phyloP scores from a whole-genome alignment of 1,284 basidiomycete species.

The Veloboletus limbatus region DNA sequence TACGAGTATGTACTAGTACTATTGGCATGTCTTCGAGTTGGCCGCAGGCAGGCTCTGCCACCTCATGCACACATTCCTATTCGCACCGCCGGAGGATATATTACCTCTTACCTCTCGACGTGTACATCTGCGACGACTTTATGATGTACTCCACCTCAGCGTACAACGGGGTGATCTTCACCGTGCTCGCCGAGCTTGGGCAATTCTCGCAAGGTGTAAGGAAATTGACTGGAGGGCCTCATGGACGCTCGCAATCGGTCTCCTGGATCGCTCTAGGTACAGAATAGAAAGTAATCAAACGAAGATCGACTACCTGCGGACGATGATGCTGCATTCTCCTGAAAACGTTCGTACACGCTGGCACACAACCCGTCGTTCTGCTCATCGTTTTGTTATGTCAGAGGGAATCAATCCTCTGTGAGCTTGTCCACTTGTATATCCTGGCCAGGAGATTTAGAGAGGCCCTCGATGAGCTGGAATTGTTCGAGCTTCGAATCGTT shows the following conservation, averaged over 20 bases:
- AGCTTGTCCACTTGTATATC: slow-evolving; percentile 70
- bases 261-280: slow-evolving; percentile 44
- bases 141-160: slow-evolving; percentile 72
- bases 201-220: slow-evolving; percentile 77
- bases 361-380: background rate
- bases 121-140: slow-evolving; percentile 68
- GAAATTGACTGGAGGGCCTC: slow-evolving; percentile 76
- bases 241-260: slow-evolving; percentile 69
- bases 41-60: no score
- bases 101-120: slow-evolving; percentile 52
- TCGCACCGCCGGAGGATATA: slow-evolving; percentile 49
- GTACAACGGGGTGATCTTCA: slow-evolving; percentile 66
- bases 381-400: slow-evolving; percentile 35
- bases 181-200: slow-evolving; percentile 74
- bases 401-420: slow-evolving; percentile 73
- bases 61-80: slow-evolving; percentile 52
- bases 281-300: slow-evolving; percentile 33
- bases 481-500: slow-evolving; percentile 48
- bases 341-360: slow-evolving; percentile 50
- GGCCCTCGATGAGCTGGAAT: slow-evolving; percentile 81
- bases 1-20: no score
- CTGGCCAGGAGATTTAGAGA: slow-evolving; percentile 53
- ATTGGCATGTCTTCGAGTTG: no score
- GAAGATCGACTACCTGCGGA: slow-evolving; percentile 60
- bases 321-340: slow-evolving; percentile 65